Evolutionary conservation across 2,329 filamentous ascomycete species (phyloP).

Genomic region (Pseudogymnoascus sp.): DNA sequence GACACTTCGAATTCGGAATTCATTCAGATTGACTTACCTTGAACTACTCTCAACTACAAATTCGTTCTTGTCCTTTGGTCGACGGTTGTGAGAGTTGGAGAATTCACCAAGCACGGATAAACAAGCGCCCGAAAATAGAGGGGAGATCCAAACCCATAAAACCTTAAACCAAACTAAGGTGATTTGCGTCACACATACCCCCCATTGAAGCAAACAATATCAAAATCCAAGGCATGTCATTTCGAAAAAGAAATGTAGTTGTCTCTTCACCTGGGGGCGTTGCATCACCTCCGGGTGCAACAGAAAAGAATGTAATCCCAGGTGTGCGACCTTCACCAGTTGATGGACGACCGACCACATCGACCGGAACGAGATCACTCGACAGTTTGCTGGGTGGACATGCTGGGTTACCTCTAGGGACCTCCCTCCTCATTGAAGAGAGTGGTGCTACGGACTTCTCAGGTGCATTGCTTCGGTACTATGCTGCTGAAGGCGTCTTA

Average conservation of each 20-base stretch:
- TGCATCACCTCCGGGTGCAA: conserved; percentile 15
- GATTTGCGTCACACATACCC: conserved; percentile 4
- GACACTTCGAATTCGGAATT: not conserved
- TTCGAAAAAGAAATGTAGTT: conserved; percentile 58
- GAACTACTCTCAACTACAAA: not conserved
- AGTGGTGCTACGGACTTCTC: conserved; percentile 91
- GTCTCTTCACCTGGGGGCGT: conserved; percentile 30
- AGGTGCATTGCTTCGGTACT: conserved; percentile 75
- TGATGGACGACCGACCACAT: conserved; percentile 80
- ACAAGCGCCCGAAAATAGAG: conserved; percentile 4
- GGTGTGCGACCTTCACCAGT: conserved; percentile 77
- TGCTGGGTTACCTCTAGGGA: conserved; percentile 73
- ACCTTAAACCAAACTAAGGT: not conserved
- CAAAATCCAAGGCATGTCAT: conserved; percentile 43
- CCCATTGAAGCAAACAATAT: not conserved
- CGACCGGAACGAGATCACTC: conserved; percentile 79
- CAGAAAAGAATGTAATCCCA: conserved; percentile 27
- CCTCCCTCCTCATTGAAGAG: conserved; percentile 73
- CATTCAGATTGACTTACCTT: not conserved
- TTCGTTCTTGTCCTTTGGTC: not conserved
- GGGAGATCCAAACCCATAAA: conserved; percentile 7
- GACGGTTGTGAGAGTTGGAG: conserved; percentile 4
- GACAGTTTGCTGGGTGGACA: conserved; percentile 82
- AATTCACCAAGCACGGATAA: conserved; percentile 3
- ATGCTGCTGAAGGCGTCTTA: conserved; percentile 83